Conservation (phyloP, 1,284 basidiomycete genomes). For the Xerocomus alliaceus region DNA sequence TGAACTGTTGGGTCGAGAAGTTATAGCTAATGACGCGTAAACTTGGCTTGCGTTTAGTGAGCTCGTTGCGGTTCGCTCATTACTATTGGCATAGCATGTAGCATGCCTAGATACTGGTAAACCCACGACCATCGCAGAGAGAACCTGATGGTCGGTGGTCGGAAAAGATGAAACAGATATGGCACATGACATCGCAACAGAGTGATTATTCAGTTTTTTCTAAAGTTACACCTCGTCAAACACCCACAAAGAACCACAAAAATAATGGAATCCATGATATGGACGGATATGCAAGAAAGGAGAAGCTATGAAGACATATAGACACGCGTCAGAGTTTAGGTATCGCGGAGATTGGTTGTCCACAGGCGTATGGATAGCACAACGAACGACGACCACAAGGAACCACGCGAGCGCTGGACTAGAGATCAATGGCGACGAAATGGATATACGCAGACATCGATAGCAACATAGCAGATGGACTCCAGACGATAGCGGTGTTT, state of each 20-base stretch:
- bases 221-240: conserved; percentile 41
- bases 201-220: conserved; percentile 29
- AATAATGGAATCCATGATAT: conserved; percentile 16
- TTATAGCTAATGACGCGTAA: no score
- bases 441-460: conserved; percentile 27
- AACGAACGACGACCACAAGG: conserved; percentile 15
- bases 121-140: no score
- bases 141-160: no score
- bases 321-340: conserved; percentile 18
- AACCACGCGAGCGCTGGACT: conserved; percentile 19
- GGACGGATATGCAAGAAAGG: conserved; percentile 35
- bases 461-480: conserved; percentile 31
- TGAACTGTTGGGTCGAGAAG: no score
- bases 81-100: no score
- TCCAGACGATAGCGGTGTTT: conserved; percentile 25
- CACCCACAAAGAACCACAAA: conserved; percentile 21
- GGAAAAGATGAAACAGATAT: no score
- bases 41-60: no score
- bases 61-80: no score
- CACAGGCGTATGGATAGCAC: conserved; percentile 17
- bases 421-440: conserved; percentile 25
- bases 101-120: no score
- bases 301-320: conserved; percentile 11
- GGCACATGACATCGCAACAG: conserved; percentile 1
- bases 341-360: conserved; percentile 21